Evolutionary conservation across 2,329 filamentous ascomycete species (phyloP).

Genomic region (Xylariaceae sp.): DNA sequence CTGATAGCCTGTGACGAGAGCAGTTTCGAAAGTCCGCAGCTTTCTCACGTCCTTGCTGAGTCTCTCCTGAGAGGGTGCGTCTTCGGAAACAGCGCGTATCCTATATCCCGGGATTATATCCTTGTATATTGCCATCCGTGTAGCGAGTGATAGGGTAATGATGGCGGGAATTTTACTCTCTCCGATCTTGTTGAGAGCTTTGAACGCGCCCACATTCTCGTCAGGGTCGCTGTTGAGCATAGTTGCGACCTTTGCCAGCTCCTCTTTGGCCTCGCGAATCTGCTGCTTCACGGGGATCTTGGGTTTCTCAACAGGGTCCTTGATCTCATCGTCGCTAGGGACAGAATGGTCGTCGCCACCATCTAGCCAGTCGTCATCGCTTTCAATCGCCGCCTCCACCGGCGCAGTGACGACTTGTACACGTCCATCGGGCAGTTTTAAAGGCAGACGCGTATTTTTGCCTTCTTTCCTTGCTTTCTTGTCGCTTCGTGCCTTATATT

Average conservation of each 20-base stretch:
- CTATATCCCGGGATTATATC: slow-evolving; percentile 95
- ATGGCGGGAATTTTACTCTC: slow-evolving; percentile 67
- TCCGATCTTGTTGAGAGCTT: slow-evolving; percentile 69
- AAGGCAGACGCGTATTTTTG: slow-evolving; percentile 67
- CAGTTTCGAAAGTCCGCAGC: slow-evolving; percentile 80
- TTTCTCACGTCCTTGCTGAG: slow-evolving; percentile 88
- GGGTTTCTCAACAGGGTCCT: slow-evolving; percentile 43
- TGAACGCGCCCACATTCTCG: slow-evolving; percentile 78
- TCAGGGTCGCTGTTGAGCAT: slow-evolving; percentile 89
- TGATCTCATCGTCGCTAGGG: slow-evolving; percentile 34
- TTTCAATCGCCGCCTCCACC: slow-evolving; percentile 58
- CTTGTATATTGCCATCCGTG: slow-evolving; percentile 87
- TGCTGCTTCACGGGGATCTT: slow-evolving; percentile 72
- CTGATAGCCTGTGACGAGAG: slow-evolving; percentile 81
- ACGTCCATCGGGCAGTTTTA: slow-evolving; percentile 77
- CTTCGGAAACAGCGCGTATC: slow-evolving; percentile 77
- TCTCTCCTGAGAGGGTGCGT: slow-evolving; percentile 65
- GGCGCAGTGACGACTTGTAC: slow-evolving; percentile 57
- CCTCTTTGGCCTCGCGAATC: slow-evolving; percentile 84
- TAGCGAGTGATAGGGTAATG: slow-evolving; percentile 79
- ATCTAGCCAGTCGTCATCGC: slow-evolving; percentile 61
- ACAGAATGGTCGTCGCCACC: slow-evolving; percentile 53
- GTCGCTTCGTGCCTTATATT: slow-evolving; percentile 69
- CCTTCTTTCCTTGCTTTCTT: slow-evolving; percentile 64
- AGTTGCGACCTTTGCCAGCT: slow-evolving; percentile 77